Conservation (phyloP, 495 filamentous ascomycete species). For the Margaritispora aquatica region DNA sequence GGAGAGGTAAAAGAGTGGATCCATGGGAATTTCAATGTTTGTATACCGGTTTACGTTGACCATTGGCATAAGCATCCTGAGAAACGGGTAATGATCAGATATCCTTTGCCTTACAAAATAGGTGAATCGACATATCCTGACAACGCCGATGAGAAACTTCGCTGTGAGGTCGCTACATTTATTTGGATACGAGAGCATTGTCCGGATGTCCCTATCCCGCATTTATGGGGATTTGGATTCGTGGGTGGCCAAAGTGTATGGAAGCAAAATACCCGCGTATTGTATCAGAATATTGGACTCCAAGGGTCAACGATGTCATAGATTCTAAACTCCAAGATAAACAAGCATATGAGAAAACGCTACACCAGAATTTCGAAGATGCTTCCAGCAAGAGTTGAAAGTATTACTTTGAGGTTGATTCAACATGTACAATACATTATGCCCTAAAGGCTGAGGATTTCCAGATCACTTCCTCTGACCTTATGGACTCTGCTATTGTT, state of each 20-base stretch:
- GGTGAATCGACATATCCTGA: conserved; percentile 30
- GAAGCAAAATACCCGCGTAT: too few species aligned
- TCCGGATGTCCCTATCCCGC: conserved; percentile 26
- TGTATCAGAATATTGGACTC: too few species aligned
- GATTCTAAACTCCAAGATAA: too few species aligned
- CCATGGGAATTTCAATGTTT: conserved; percentile 37
- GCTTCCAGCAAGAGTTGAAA: too few species aligned
- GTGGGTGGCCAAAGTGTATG: conserved; percentile 15
- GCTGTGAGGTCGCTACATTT: conserved; percentile 33
- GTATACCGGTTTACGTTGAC: conserved; percentile 29
- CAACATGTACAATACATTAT: too few species aligned
- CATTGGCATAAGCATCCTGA: conserved; percentile 4
- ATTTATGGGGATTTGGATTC: conserved; percentile 32
- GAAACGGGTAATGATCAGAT: conserved; percentile 28
- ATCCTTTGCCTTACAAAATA: conserved; percentile 34
- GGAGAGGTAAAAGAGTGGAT: conserved; percentile 27
- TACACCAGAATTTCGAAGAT: too few species aligned
- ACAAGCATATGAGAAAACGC: too few species aligned
- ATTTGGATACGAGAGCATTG: conserved; percentile 29
- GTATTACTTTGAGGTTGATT: too few species aligned
- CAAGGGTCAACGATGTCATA: too few species aligned
- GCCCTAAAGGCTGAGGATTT: too few species aligned
- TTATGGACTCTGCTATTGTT: too few species aligned
- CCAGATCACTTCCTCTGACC: too few species aligned
- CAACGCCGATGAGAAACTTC: conserved; percentile 14